Base-by-base conservation (phyloP, 352 stramenopile species). In the Globisporangium alternatum region DNA sequence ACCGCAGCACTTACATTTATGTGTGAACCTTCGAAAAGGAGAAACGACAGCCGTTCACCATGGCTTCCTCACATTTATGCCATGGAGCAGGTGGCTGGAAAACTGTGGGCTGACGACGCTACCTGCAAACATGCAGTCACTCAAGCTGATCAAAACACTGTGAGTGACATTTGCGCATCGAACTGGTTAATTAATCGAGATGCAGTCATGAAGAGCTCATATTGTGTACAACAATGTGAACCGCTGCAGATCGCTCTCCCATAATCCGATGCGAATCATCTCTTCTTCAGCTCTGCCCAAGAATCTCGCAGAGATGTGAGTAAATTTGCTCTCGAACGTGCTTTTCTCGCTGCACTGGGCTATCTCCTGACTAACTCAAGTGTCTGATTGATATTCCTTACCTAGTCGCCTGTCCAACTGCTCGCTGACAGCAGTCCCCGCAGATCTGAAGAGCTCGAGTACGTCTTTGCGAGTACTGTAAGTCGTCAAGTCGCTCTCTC, bases 331-430 rank as follows among this genome's bases (percentile, higher is more conserved):
- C 33, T 39, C 3, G 2, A 21, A 25, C 5, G 8, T 31, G 2
- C 8, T 43, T 7, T 1, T 9, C 6, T 12, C 47, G 28, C 19
- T 12, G 15, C 1, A n/a, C 19, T 31, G 10, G 30, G 19, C 15
- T 45, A 41, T 2, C 19, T 48, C n/a, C 35, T 39, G 22, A 37
- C 12, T 37, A n/a, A 39, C 12, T 3, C 10, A 33, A 21, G 25
- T 30, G 4, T 54, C 2, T 62, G 10, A 6, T 41, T 35, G 12
- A 0, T 12, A 1, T 33, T 6, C 30, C 10, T 21, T 45, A 10
- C 25, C 21, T 37, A 67, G 62, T 17, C 54, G 35, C 9, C 54
- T 67, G 7, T 33, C 62, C 25, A 64, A 68, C 47, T 68, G 62
- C 28, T 68, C 62, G 19, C 21, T 68, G 28, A n/a, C 17, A 19